Evolutionary conservation across 352 stramenopile species (phyloP), one percentile per base, ranked within the genome.

Genomic region (Phytopythium cucurbitacearum): DNA sequence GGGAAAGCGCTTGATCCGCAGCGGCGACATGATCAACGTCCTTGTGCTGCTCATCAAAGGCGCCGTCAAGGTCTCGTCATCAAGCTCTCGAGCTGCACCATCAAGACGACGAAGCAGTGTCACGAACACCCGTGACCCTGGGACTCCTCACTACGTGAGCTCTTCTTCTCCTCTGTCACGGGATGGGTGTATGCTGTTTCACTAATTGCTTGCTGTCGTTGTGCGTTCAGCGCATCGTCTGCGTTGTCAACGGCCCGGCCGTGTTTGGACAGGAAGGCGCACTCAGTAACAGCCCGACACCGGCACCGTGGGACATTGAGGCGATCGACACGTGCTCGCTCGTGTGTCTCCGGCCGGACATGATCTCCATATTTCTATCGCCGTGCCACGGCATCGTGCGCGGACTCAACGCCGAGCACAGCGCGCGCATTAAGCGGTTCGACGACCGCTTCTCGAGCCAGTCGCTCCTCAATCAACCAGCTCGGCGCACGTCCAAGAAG

Each of bases 221-320:
- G 4, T 10, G 28, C 28, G 41, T 32, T 7, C 38, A 55, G 15
- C 44, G 53, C 13, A 62, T 91, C 10, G 62, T 89, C 16, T 79
- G 71, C n/a, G 73, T 87, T 35, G 59, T 89, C 3, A 54, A 68
- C 39, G 72, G 78, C 5, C 81, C 81, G n/a, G 72, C 81, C 0
- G 69, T 89, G n/a, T 84, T 91, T 52, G 79, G 76, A 12, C 78
- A 91, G 37, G 80, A 89, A 64, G 66, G 64, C 9, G 71, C 65
- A 2, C 69, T 86, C 16, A 65, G 54, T 28, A 87, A 66, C 40
- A 73, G 57, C 15, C 65, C 65, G 3, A 57, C 53, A 7, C 46
- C 62, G 0, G 73, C 75, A 11, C 73, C 71, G 0, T 87, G 79
- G 74, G 71, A 87, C 33, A 63, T 91, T 41, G 67, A 88, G 40